Evolutionary conservation across 192 early-diverging fungal species (phyloP), one percentile per base, ranked within the genome.

Genomic region (Backusella tarrabulga): DNA sequence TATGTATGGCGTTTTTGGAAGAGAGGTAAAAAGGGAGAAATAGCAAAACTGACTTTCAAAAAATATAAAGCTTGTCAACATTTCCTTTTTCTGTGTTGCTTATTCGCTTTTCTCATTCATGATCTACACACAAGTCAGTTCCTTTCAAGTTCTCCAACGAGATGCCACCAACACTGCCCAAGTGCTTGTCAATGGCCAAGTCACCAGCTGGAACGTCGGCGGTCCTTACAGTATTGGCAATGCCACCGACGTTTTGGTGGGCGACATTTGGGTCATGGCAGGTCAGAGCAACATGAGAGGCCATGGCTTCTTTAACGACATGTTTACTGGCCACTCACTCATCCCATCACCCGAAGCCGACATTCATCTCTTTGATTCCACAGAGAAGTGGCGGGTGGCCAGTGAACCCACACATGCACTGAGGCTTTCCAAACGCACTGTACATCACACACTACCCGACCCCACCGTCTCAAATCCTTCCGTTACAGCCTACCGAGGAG

Each of bases 271-370:
- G 82, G 52, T 83, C 19, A 46, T 83, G 54, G 76, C 82, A 3
- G 82, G 82, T 0, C 82, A 83, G 34, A 83, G 82, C 60, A 83
- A 83, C 36, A 83, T 83, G 82, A 50, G 82, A 26, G 82, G 82
- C 0, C 67, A 73, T 74, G 82, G 79, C 3, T 77, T 67, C 46
- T 38, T 75, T 0, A 56, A 36, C 1, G 38, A 81, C 29, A 46
- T 50, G 17, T 60, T 66, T 29, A 34, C 38, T 36, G n/a, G 44
- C 0, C 5, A 35, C 0, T 23, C 35, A 0, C 29, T 72, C 21
- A 41, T 19, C 5, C 35, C 71, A 0, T 36, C 23, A 17, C 21
- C 68, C 5, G 19, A 23, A 14, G 26, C 77, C 8, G 4, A n/a
- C 17, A 44, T 77, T 3, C 78, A 80, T 67, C 26, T 75, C 6